Evolutionary conservation across 768 basidiomycete species (phyloP), one percentile per base, ranked within the genome.

Genomic region (Auriscalpium vulgare): DNA sequence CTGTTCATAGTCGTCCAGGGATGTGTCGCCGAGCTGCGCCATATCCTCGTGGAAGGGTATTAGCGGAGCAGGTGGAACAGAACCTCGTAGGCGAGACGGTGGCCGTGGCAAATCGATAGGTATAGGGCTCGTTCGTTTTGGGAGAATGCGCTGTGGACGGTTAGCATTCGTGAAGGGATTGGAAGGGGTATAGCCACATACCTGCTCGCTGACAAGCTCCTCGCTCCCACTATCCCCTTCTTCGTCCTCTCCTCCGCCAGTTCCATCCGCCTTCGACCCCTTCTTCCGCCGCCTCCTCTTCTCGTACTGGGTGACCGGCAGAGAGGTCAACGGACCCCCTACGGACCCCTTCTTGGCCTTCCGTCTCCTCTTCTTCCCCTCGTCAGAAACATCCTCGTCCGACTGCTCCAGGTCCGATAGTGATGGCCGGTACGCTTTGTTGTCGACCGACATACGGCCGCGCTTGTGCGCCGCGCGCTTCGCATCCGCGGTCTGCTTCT

Each of bases 371-470:
- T 75, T 82, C 51, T 72, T 74, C 35, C 76, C 80, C 23, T 79
- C 75, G 50, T 81, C 79, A 1, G 74, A 74, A 50, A 72, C 71
- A 50, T 84, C 83, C 37, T 83, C 85, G 8, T 84, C 82, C 8
- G 80, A 78, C 43, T 72, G 75, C 43, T 89, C 88, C 37, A 80
- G 62, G 60, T 87, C 87, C 8, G 84, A 86, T 54, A 68, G 67
- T 1, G 81, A 70, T 17, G 90, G 90, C 53, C 79, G 79, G 63
- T 91, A 93, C 0, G 90, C 90, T 67, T 87, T 88, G 71, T 91
- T 90, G 67, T 92, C 91, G 21, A 73, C 64, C 0, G 86, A 87
- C 59, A 90, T 88, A 36, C 84, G 81, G 62, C 77, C 78, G 23
- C 82, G 79, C 65, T 75, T 80, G 59, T 76, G 71, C 8, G 63